Base-by-base conservation (phyloP, 139 green algal genomes). In the Spirogloea muscicola region DNA sequence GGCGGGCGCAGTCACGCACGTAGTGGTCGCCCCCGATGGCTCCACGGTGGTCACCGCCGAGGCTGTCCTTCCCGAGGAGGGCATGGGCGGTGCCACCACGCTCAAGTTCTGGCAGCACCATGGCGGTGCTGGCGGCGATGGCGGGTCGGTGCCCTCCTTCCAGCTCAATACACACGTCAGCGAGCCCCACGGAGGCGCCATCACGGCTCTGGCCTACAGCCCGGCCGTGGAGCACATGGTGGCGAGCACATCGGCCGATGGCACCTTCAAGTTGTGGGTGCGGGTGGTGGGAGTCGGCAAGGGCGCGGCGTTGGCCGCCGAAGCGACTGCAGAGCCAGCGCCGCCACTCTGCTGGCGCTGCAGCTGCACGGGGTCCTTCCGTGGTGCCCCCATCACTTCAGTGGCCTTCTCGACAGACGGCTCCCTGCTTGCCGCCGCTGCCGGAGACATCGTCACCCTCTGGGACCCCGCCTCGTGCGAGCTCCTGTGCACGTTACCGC, bases 341-440 rank as follows among this genome's bases (percentile, higher is more conserved):
- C 31, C 49, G 2, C n/a, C 29, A n/a, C 27, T 62, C 57, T 67
- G 29, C 33, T 88, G 83, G 84, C 66, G 79, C 4, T 92, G 88
- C 76, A 58, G 49, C 1, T 81, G 81, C 1, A 71, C 85, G 1
- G 82, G 72, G 1, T 59, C 48, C 0, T 89, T 89, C 75, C 86
- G 83, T 81, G 69, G 68, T 21, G 52, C 84, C 6, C 61, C 84
- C 5, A 59, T 93, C 43, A 49, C 16, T 1, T 76, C 68, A 2
- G 77, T 72, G 27, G 63, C 84, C 29, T 93, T 93, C 84, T 90
- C 82, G 64, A 37, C 42, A 7, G 90, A 95, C 61, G 90, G 90
- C 21, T 85, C 70, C 13, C 46, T 94, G 57, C 68, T 93, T n/a
- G 90, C 88, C 1, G 72, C 90, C n/a, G 86, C 76, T 31, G 63